A percentile compares a stretch with the other conserved stretches of the same genome.
These are phyloP conservation scores for Pythium diclinum DNA, from an alignment of 352 stramenopile genomes.

Conservation along the genomic window DNA sequence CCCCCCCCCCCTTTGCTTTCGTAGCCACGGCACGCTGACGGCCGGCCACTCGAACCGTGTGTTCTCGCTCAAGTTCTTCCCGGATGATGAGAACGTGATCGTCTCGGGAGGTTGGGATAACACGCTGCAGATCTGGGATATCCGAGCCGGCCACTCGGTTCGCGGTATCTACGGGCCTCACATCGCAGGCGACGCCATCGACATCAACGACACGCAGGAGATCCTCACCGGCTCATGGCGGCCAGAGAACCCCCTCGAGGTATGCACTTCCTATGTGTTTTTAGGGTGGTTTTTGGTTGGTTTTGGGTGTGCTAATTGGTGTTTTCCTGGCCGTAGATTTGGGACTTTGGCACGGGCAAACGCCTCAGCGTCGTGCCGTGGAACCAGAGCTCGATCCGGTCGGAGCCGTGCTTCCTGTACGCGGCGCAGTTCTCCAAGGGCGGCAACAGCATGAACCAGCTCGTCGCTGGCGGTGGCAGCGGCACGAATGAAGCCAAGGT, in stretches of 20 bases:
- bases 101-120: constrained; percentile 92
- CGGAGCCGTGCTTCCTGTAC: constrained; percentile 88
- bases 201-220: constrained; percentile 68
- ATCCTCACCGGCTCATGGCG: constrained; percentile 91
- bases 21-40: constrained; percentile 50
- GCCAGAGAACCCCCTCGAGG: constrained; percentile 84
- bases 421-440: constrained; percentile 84
- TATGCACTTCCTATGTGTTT: not conserved
- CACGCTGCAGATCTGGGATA: constrained; percentile 92
- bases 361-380: constrained; percentile 74
- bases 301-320: not conserved
- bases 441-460: constrained; percentile 35
- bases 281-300: too few relatives aligned
- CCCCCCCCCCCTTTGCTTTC: not conserved
- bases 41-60: constrained; percentile 90
- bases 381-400: constrained; percentile 78
- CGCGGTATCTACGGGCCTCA: constrained; percentile 91
- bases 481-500: constrained; percentile 90
- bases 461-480: constrained; percentile 85
- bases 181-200: constrained; percentile 73
- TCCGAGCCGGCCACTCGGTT: constrained; percentile 81
- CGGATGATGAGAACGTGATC: constrained; percentile 75
- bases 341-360: constrained; percentile 87
- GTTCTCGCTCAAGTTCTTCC: constrained; percentile 89
- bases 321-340: constrained; percentile 36